Evolutionary conservation across 2,329 filamentous ascomycete genomes (phyloP), one percentile per base, ranked within the genome.

Genomic region (Blastomyces parvus): DNA sequence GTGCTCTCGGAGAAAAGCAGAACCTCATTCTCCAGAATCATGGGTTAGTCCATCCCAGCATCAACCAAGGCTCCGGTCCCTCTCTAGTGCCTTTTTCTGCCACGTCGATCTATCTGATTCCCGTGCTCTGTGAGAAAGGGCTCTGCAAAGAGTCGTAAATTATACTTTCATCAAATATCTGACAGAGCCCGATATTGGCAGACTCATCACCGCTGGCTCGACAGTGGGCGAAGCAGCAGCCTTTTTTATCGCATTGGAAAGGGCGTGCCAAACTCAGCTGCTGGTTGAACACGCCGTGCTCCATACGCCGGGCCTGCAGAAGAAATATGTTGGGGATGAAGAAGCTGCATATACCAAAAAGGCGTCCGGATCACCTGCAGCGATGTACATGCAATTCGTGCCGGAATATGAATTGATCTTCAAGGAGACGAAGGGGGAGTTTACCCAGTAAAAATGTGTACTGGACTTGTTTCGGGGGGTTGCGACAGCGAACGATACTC

Each of bases 141-240:
- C 27, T 38, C 38, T 38, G 53, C 33, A 56, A 2, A 33, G 17
- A 14, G 25, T 25, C 5, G 30, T 8, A 5, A 5, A 38, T 13
- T n/a, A 56, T 38, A 22, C 53, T 17, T 40, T 11, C 40, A 22
- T 11, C 13, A 36, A 56, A 33, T 22, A 2, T 38, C 53, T 36
- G 38, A 56, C 33, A 38, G 19, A 19, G 8, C 9, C 22, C 19
- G 22, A 33, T 22, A 42, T 44, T 19, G 50, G 27, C 33, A 60
- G 59, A 25, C 76, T 91, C 46, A 74, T 91, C 59, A 89, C 86
- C 0, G 87, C 89, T 0, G 88, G 88, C 6, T 69, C 73, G 11
- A 91, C 88, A 0, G 87, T 91, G 1, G 88, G 91, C 70, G 88
- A 91, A 74, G 88, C 88, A 0, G 85, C 85, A 0, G 90, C 86